Evolutionary conservation across 768 basidiomycete species (phyloP).

Genomic region (Austroboletus festivus): DNA sequence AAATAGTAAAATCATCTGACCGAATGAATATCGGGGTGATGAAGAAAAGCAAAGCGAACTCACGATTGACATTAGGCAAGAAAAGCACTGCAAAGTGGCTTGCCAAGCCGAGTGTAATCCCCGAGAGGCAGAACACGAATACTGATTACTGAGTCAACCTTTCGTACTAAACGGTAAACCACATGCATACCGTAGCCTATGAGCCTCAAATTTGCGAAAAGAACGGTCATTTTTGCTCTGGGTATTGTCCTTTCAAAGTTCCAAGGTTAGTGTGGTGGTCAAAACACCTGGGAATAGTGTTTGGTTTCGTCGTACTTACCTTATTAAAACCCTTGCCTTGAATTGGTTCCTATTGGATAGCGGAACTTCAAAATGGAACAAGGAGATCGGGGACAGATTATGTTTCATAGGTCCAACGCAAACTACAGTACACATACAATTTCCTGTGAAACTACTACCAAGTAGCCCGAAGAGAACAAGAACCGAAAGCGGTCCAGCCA

Average conservation of each 20-base stretch:
- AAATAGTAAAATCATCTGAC: slow-evolving; percentile 69
- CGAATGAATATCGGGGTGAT: neutral
- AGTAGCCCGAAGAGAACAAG: slow-evolving; percentile 3
- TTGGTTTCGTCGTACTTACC: neutral
- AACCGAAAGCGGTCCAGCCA: slow-evolving; percentile 6
- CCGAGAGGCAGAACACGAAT: slow-evolving; percentile 37
- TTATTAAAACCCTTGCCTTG: neutral
- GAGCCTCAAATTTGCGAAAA: slow-evolving; percentile 55
- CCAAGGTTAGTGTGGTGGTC: neutral
- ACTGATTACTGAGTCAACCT: slow-evolving; percentile 30
- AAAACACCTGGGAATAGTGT: slow-evolving; percentile 15
- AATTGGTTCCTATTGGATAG: too few species aligned
- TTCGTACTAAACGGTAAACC: neutral
- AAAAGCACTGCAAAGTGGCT: slow-evolving; percentile 67
- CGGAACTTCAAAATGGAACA: too few species aligned
- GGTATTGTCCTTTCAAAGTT: neutral
- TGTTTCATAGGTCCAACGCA: too few species aligned
- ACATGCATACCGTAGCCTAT: slow-evolving; percentile 46
- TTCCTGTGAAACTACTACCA: too few species aligned
- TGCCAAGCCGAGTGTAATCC: slow-evolving; percentile 63
- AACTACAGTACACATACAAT: slow-evolving; percentile 16
- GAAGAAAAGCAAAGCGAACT: slow-evolving; percentile 22
- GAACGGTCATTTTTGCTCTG: slow-evolving; percentile 48
- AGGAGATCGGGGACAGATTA: too few species aligned
- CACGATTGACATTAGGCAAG: slow-evolving; percentile 63